These are phyloP conservation scores for Didymella segeticola DNA, from an alignment of 2,329 filamentous ascomycete genomes.

Conservation along the genomic window DNA sequence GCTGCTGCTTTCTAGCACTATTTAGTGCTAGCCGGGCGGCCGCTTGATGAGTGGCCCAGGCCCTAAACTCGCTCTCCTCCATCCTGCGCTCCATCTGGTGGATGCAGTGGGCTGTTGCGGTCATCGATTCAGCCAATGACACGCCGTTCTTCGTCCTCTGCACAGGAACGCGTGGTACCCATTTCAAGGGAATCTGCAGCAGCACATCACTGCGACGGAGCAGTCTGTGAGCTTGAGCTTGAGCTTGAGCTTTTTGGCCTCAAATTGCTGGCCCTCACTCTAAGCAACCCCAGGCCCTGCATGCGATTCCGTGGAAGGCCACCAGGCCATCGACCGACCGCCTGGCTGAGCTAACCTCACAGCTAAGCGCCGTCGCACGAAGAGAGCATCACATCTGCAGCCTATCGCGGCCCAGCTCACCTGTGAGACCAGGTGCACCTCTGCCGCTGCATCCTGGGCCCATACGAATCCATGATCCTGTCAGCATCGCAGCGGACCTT, in stretches of 20 bases:
- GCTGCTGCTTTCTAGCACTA: constrained; percentile 33
- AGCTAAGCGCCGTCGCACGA: constrained; percentile 35
- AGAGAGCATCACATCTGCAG: constrained; percentile 22
- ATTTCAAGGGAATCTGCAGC: constrained; percentile 5
- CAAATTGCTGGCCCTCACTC: constrained; percentile 3
- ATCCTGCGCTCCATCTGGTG: constrained; percentile 22
- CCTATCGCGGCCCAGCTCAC: constrained; percentile 35
- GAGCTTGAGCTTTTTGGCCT: neutral
- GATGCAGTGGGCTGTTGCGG: constrained; percentile 19
- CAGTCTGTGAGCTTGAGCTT: neutral
- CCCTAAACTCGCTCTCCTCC: constrained; percentile 27
- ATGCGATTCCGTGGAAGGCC: constrained; percentile 1
- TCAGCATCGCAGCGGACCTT: constrained; percentile 18
- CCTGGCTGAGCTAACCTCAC: constrained; percentile 13
- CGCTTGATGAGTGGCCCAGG: constrained; percentile 30
- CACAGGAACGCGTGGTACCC: neutral
- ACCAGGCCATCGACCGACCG: constrained; percentile 5
- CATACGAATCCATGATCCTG: constrained; percentile 26
- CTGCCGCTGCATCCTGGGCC: constrained; percentile 34
- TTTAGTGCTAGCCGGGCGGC: constrained; percentile 28
- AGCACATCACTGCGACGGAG: constrained; percentile 4
- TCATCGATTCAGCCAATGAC: constrained; percentile 20
- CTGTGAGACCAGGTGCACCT: constrained; percentile 28
- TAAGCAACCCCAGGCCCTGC: constrained; percentile 15
- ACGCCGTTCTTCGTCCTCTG: constrained; percentile 2